Evolutionary conservation across 75 land plant species (phyloP), one percentile per base, ranked within the genome.

Genomic region (Sequoia sempervirens): DNA sequence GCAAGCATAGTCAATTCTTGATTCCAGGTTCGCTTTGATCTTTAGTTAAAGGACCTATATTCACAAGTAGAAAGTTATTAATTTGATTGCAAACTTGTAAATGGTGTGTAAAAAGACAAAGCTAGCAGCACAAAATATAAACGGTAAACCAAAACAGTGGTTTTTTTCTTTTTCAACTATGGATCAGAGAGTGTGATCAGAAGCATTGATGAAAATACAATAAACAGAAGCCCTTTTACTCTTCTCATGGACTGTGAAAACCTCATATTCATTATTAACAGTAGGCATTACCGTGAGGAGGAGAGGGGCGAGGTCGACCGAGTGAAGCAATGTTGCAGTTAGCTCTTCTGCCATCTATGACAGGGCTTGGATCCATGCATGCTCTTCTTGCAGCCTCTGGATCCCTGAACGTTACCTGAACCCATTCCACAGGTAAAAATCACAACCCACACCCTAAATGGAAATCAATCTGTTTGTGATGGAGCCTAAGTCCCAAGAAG

Each of bases 251-350:
- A 6, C 46, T 43, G 46, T 4, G 7, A 5, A 43, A 43, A 43
- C 53, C 53, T 50, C 53, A 50, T 50, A 64, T 20, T 64, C 68
- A 64, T 64, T 26, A 64, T 23, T 23, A 32, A 70, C 73, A 30
- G 13, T 70, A 70, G 9, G 26, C n/a, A 14, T 66, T 32, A 89
- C 89, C 89, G 83, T 86, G 61, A 12, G 90, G 85, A 8, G 89
- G 87, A 9, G 92, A 86, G 54, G 91, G 82, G 26, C 89, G 88
- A 20, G 96, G 93, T 34, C 92, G 90, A n/a, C 97, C 97, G 20
- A 92, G 75, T 1, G 96, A 90, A 72, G 97, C 97, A 61, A 95
- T 86, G 83, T 95, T 95, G 85, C 97, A 95, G 83, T 95, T 95
- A 17, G 97, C 94, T 82, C 94, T 85, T 81, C 97, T 82, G 12